These are phyloP conservation scores for Monilinia vaccinii-corymbosi DNA, from an alignment of 2,329 filamentous ascomycete genomes.

Conservation along the genomic window DNA sequence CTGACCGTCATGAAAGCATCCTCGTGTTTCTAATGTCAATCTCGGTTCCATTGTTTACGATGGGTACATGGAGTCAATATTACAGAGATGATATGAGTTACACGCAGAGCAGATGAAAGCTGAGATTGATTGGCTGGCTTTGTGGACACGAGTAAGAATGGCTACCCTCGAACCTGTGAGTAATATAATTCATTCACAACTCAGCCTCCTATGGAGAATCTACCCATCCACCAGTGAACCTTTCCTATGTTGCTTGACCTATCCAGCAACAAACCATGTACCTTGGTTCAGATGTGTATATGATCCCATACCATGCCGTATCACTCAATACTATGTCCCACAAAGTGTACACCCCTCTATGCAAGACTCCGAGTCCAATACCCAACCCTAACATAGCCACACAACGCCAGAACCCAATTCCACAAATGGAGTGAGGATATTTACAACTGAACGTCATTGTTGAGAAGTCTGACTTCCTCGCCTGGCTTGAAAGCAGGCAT, in stretches of 20 bases:
- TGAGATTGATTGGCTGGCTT: not conserved
- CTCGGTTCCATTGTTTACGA: not conserved
- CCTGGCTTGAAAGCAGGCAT: constrained; percentile 95
- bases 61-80: not conserved
- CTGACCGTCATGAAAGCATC: not conserved
- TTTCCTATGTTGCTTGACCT: not conserved
- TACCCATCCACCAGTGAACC: not conserved
- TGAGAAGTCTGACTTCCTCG: constrained; percentile 82
- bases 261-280: not conserved
- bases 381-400: not conserved
- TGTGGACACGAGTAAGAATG: not conserved
- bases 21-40: not conserved
- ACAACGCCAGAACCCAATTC: not conserved
- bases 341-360: not conserved
- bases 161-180: not conserved
- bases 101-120: not conserved
- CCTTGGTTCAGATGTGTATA: not conserved
- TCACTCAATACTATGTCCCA: not conserved
- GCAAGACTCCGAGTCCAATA: constrained; percentile 1
- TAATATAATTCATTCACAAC: not conserved
- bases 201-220: not conserved
- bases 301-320: not conserved
- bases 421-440: not conserved
- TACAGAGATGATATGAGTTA: not conserved
- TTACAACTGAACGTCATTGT: constrained; percentile 77